Evolutionary conservation across 345 rosid genomes (phyloP).

Genomic region (Camelina neglecta): DNA sequence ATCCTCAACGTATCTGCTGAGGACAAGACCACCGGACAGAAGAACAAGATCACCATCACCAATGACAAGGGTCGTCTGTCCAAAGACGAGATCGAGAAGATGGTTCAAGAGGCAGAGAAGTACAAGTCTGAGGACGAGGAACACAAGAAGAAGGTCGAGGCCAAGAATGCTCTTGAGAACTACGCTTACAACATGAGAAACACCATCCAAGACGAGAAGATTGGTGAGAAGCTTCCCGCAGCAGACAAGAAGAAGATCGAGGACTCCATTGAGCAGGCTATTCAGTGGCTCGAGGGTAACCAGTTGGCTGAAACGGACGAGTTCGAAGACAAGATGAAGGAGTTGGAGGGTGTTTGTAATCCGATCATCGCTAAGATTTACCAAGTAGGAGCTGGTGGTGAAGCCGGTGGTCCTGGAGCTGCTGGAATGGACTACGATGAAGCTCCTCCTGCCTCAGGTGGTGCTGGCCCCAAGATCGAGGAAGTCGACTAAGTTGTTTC

Average conservation of each 20-base stretch:
- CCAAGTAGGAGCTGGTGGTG: not conserved
- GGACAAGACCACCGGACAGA: conserved; percentile 56
- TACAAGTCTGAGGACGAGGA: conserved; percentile 61
- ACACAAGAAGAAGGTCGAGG: conserved; percentile 56
- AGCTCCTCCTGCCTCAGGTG: conserved; percentile 8
- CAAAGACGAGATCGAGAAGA: conserved; percentile 60
- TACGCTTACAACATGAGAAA: conserved; percentile 65
- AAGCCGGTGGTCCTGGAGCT: not conserved
- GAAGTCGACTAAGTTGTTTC: conserved; percentile 7
- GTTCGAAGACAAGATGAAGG: conserved; percentile 59
- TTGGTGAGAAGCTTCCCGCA: conserved; percentile 51
- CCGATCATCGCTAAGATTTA: conserved; percentile 51
- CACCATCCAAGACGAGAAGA: conserved; percentile 55
- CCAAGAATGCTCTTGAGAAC: conserved; percentile 61
- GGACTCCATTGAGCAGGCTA: conserved; percentile 52
- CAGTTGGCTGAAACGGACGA: conserved; percentile 57
- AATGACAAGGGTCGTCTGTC: conserved; percentile 59
- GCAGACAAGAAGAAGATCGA: conserved; percentile 59
- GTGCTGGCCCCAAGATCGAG: conserved; percentile 7
- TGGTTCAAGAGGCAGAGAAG: conserved; percentile 62
- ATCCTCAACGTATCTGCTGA: conserved; percentile 57
- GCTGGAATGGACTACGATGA: not conserved
- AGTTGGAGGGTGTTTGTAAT: conserved; percentile 50
- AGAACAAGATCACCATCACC: conserved; percentile 64
- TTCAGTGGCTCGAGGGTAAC: conserved; percentile 60